A percentile compares a stretch with the other conserved stretches of the same genome.
Evolutionary conservation across 805 yeast genomes (phyloP).

Genomic region (Metschnikowia corniflorae): DNA sequence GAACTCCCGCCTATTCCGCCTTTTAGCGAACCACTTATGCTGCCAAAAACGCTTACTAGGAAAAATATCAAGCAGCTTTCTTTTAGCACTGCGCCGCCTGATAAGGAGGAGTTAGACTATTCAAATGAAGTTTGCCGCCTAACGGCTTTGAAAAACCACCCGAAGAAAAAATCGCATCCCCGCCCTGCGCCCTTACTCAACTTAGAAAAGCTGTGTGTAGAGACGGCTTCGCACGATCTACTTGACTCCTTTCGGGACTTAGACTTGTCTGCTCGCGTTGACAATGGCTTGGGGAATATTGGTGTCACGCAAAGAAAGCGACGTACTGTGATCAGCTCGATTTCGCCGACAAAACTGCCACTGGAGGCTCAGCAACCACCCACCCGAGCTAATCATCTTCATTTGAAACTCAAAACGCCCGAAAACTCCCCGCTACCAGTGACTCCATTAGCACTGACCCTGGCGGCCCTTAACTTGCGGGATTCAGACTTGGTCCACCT

Average conservation of each 20-base stretch:
- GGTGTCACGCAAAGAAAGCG: constrained; percentile 21
- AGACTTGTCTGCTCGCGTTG: constrained; percentile 6
- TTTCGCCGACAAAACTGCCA: constrained; percentile 36
- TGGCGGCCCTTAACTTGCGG: constrained; percentile 26
- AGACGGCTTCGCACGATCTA: constrained; percentile 5
- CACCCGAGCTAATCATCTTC: background rate
- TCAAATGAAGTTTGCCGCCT: constrained; percentile 8
- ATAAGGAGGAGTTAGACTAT: constrained; percentile 1
- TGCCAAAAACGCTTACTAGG: constrained; percentile 35
- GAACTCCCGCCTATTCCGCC: constrained; percentile 39
- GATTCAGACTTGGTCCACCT: constrained; percentile 68
- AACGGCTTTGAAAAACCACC: constrained; percentile 16
- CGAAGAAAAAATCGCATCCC: constrained; percentile 19
- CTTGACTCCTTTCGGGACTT: constrained; percentile 7
- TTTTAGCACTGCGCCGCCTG: constrained; percentile 7
- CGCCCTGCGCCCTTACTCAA: constrained; percentile 33
- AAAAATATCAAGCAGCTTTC: constrained; percentile 39
- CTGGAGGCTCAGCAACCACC: constrained; percentile 1
- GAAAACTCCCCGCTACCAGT: constrained; percentile 12
- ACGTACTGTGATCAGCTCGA: constrained; percentile 41
- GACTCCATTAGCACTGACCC: constrained; percentile 35
- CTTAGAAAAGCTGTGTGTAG: constrained; percentile 12
- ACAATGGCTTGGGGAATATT: constrained; percentile 1
- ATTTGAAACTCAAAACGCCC: background rate
- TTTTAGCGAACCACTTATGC: constrained; percentile 22